Evolutionary conservation across 306 rosid genomes (phyloP), one percentile per base, ranked within the genome.

Genomic region (Neltuma alba): DNA sequence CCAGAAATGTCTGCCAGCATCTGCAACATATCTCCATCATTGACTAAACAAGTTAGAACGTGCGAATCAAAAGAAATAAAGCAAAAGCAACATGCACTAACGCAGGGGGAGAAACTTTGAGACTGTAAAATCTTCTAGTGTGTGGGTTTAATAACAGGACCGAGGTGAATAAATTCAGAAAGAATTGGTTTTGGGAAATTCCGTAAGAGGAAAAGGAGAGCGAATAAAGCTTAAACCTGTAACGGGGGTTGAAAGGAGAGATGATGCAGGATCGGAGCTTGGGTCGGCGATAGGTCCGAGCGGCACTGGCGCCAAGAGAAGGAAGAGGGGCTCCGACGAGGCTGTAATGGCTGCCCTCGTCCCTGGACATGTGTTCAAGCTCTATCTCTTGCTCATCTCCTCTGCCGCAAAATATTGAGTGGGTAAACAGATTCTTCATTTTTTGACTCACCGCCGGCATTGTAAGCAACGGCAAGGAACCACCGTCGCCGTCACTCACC

Each of bases 321-420:
- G 97, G 98, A 25, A 93, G 79, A 6, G 86, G 89, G 54, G 88
- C 41, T 6, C 82, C 83, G 68, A 70, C 65, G 54, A 89, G 90
- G 80, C 95, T 93, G 80, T 79, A 87, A 14, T 85, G 91, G 82
- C 98, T 93, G 37, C 81, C 89, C 1, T 82, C 90, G 6, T 87
- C 90, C 62, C 47, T 83, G 2, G 85, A 60, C 44, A 61, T 15
- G 2, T 28, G 64, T 25, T 77, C 81, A 21, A 23, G 1, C 18
- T 74, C 86, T 0, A 68, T 21, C 5, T 65, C 16, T 16, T 54
- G 42, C 9, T 75, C 72, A n/a, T 34, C 74, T 44, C 5, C 3
- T 14, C 18, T 7, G 0, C 20, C 82, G 68, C 88, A 64, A 20
- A 64, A 77, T 18, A 85, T 25, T 1, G 79, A 72, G 8, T 11